Conservation (phyloP, 768 basidiomycete species). For the Rhizopogon roseolus region DNA sequence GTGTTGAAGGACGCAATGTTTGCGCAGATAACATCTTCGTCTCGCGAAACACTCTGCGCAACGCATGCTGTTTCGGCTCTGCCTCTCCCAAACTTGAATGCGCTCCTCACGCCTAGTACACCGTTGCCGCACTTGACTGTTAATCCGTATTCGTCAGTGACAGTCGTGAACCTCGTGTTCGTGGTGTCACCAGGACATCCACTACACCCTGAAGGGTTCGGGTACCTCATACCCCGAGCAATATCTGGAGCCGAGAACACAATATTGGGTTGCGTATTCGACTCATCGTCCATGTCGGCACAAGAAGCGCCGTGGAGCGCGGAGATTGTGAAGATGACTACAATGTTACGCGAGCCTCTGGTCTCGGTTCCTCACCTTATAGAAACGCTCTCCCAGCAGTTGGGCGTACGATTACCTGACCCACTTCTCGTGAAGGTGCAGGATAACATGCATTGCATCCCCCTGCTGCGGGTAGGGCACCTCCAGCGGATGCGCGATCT, state of each 20-base stretch:
- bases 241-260: conserved; percentile 30
- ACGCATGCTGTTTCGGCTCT: conserved; percentile 78
- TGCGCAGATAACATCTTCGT: conserved; percentile 28
- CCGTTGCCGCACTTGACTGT: conserved; percentile 58
- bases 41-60: conserved; percentile 32
- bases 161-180: conserved; percentile 89
- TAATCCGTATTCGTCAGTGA: conserved; percentile 78
- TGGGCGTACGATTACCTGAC: conserved; percentile 42
- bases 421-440: conserved; percentile 52
- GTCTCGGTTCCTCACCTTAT: conserved; percentile 12
- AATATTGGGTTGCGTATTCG: conserved; percentile 86
- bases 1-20: neutral
- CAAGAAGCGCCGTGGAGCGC: conserved; percentile 40
- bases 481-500: conserved; percentile 62
- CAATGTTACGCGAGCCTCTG: conserved; percentile 89
- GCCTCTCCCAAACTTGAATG: conserved; percentile 50
- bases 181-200: conserved; percentile 33
- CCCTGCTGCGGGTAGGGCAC: conserved; percentile 73
- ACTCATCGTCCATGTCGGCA: conserved; percentile 67
- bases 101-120: conserved; percentile 34
- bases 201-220: conserved; percentile 86
- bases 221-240: conserved; percentile 88
- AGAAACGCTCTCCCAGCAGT: conserved; percentile 38
- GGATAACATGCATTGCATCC: conserved; percentile 68
- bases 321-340: conserved; percentile 70